Evolutionary conservation across 352 stramenopile genomes (phyloP).

Genomic region (Lagenidium giganteum): DNA sequence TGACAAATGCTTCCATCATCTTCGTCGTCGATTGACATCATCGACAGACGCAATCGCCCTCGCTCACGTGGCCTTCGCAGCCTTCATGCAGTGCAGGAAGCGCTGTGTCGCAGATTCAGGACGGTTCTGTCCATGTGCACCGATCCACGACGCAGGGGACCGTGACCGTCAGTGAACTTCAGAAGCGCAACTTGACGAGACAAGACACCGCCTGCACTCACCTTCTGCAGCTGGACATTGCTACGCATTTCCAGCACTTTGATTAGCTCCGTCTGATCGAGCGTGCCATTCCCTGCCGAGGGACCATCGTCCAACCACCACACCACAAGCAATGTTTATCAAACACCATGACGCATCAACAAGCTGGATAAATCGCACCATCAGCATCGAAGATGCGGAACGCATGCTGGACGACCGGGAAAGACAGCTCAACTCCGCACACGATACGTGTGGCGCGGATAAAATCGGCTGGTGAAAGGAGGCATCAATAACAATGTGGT

Average conservation of each 20-base stretch:
- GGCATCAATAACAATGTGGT: not conserved
- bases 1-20: too few relatives aligned
- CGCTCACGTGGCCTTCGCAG: too few relatives aligned
- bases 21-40: too few relatives aligned
- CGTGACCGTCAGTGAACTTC: too few relatives aligned
- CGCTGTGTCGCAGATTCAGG: too few relatives aligned
- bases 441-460: slow-evolving; percentile 60
- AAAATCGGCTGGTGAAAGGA: slow-evolving; percentile 41
- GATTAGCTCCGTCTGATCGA: slow-evolving; percentile 63
- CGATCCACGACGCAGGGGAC: too few relatives aligned
- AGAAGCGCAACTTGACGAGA: not conserved
- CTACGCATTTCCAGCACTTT: slow-evolving; percentile 63
- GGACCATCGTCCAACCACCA: not conserved
- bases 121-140: too few relatives aligned
- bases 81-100: too few relatives aligned
- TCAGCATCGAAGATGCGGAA: slow-evolving; percentile 76
- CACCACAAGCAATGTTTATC: not conserved
- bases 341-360: too few relatives aligned
- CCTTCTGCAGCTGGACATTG: slow-evolving; percentile 45
- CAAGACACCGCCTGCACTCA: too few relatives aligned
- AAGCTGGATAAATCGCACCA: slow-evolving; percentile 16
- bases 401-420: slow-evolving; percentile 61
- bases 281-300: slow-evolving; percentile 44
- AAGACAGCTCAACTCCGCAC: slow-evolving; percentile 57
- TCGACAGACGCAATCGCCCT: too few relatives aligned